Conservation (phyloP, 257 asterid genomes). For the Nicotiana paniculata region DNA sequence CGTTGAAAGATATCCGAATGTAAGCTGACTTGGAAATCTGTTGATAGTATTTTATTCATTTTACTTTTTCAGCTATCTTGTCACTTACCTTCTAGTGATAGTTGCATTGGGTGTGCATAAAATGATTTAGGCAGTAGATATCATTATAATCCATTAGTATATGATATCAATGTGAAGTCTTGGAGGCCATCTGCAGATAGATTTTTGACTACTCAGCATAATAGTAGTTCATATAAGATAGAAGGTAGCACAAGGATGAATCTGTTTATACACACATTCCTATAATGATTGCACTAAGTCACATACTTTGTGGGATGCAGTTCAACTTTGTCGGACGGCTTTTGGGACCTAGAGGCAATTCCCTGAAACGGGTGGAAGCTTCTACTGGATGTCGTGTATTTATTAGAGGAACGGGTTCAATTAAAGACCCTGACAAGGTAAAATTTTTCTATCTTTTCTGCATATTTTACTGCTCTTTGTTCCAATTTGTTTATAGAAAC, state of each 20-base stretch:
- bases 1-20: constrained; percentile 70
- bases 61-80: background rate
- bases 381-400: constrained; percentile 78
- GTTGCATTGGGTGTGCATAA: background rate
- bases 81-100: background rate
- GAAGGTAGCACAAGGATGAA: background rate
- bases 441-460: background rate
- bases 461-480: background rate
- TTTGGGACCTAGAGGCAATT: constrained; percentile 85
- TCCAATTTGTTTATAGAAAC: background rate
- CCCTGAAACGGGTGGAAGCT: constrained; percentile 73
- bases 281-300: background rate
- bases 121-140: background rate
- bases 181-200: background rate
- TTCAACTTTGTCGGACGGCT: constrained; percentile 84
- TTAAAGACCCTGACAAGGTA: constrained; percentile 76
- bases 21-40: constrained; percentile 26
- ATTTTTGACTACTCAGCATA: background rate
- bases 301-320: constrained; percentile 22
- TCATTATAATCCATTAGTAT: background rate
- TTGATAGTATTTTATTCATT: background rate
- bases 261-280: background rate
- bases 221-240: background rate
- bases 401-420: constrained; percentile 80
- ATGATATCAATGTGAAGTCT: background rate